These are phyloP conservation scores for Diaporthe amygdali DNA, from an alignment of 2,329 filamentous ascomycete genomes.

Conservation along the genomic window DNA sequence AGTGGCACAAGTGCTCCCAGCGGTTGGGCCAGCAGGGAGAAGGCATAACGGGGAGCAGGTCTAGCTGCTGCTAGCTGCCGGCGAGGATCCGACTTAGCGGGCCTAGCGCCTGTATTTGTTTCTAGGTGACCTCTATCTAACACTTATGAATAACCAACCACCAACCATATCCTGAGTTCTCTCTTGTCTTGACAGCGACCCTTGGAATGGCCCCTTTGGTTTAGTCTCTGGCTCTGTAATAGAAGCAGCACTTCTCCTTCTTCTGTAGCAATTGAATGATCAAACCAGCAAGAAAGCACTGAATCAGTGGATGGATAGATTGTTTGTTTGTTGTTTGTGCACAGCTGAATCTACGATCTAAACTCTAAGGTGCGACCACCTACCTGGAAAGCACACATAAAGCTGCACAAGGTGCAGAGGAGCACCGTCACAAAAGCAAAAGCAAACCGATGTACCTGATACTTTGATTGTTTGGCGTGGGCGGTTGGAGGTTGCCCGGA, in stretches of 20 bases:
- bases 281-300: too few relatives aligned
- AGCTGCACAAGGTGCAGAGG: not conserved
- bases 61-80: constrained; percentile 1
- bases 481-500: not conserved
- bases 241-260: too few relatives aligned
- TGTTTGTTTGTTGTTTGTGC: too few relatives aligned
- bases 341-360: not conserved
- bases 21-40: constrained; percentile 13
- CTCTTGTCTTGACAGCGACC: not conserved
- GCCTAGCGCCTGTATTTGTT: not conserved
- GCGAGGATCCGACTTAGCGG: constrained; percentile 1
- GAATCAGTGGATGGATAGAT: too few relatives aligned
- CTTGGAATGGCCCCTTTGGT: not conserved
- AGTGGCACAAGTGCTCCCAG: not conserved
- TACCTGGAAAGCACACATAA: not conserved
- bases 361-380: not conserved
- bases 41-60: not conserved
- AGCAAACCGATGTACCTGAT: not conserved
- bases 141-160: too few relatives aligned
- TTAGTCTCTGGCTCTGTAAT: too few relatives aligned
- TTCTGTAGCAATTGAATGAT: too few relatives aligned
- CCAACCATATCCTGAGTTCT: too few relatives aligned
- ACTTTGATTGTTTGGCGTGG: not conserved
- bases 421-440: not conserved
- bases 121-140: not conserved